Evolutionary conservation across 208 protist genomes (phyloP).

Genomic region (Acanthamoeba rhysodes): DNA sequence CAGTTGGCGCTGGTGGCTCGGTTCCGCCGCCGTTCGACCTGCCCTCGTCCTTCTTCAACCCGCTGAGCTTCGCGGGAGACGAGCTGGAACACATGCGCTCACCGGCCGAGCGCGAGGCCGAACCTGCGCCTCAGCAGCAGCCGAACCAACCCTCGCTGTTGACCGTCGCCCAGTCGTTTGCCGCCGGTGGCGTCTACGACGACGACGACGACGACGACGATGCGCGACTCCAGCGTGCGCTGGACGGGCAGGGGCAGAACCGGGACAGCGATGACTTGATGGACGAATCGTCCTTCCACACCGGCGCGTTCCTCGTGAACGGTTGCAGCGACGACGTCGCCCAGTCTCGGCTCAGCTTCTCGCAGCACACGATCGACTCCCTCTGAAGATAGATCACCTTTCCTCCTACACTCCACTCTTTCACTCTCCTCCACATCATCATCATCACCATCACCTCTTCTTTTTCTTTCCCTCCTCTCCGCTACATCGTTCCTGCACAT

Average conservation of each 20-base stretch:
- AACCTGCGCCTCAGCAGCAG: too few species aligned
- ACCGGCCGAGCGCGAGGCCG: neutral
- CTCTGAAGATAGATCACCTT: neutral
- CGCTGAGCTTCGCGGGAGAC: neutral
- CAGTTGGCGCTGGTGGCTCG: neutral
- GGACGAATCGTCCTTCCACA: neutral
- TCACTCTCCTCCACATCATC: too few species aligned
- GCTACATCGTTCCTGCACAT: neutral
- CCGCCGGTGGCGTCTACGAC: too few species aligned
- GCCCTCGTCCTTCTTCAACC: constrained; percentile 14
- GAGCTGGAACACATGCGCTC: neutral
- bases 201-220: neutral
- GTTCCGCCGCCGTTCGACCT: neutral
- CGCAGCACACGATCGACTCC: neutral
- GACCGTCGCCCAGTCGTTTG: neutral
- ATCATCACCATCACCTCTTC: neutral
- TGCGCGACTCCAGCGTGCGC: neutral
- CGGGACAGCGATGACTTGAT: neutral
- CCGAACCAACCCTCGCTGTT: neutral
- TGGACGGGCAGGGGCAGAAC: neutral
- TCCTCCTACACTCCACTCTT: too few species aligned
- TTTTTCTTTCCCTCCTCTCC: neutral
- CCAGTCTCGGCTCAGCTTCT: neutral
- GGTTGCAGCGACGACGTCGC: neutral
- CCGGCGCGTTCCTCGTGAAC: neutral